Percentiles rank a stretch among this genome's conserved stretches.
Evolutionary conservation across 306 rosid species (phyloP).

Genomic region (Fagus crenata): DNA sequence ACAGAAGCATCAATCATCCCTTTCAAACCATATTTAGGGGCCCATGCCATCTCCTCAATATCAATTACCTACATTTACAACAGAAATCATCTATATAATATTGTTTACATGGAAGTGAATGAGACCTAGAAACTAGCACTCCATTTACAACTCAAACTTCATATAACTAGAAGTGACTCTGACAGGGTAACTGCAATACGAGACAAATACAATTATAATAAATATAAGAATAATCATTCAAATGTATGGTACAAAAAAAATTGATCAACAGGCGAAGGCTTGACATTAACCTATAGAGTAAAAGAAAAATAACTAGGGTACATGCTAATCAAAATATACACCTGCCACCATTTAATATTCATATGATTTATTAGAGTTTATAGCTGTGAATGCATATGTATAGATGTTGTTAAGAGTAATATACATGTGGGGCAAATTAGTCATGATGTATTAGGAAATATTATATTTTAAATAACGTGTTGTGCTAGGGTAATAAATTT

Average conservation of each 20-base stretch:
- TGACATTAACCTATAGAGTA: conserved; percentile 11
- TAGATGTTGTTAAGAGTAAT: too few relatives aligned
- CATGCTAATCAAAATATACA: neutral
- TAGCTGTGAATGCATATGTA: conserved; percentile 4
- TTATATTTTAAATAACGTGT: too few relatives aligned
- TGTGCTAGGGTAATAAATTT: too few relatives aligned
- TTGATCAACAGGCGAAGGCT: neutral
- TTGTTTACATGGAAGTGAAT: neutral
- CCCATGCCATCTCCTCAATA: conserved; percentile 99
- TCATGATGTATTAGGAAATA: neutral
- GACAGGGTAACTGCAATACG: neutral
- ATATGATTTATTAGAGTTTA: conserved; percentile 8
- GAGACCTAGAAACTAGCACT: neutral
- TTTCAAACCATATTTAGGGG: conserved; percentile 90
- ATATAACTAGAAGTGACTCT: neutral
- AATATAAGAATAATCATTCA: neutral
- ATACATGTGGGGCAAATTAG: too few relatives aligned
- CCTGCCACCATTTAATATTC: neutral
- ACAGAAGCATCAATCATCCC: conserved; percentile 98
- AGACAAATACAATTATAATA: conserved; percentile 10
- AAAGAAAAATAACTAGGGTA: neutral
- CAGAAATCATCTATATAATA: conserved; percentile 15
- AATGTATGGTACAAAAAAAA: conserved; percentile 18
- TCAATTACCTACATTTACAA: conserved; percentile 68
- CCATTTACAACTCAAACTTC: conserved; percentile 2